phyloP scores from a whole-genome alignment of 768 basidiomycete species.

The Phlebiopsis gigantea region DNA sequence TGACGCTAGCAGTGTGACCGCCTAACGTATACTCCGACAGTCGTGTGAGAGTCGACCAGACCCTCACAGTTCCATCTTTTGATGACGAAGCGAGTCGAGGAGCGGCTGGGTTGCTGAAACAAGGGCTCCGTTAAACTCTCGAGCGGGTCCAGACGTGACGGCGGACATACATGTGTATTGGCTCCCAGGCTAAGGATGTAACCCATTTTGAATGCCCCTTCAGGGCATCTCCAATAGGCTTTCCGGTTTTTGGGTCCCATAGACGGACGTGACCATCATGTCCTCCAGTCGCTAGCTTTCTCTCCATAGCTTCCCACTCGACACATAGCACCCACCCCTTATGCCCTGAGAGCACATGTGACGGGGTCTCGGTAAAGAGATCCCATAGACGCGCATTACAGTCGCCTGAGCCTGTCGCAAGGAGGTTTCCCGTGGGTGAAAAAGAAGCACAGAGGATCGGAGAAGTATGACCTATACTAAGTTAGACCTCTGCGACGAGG shows the following conservation, averaged over 20 bases:
- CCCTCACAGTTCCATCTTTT: conserved; percentile 93
- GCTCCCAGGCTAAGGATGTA: conserved; percentile 93
- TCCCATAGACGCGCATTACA: conserved; percentile 93
- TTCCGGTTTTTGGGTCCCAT: conserved; percentile 93
- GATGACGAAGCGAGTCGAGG: conserved; percentile 93
- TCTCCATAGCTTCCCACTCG: conserved; percentile 94
- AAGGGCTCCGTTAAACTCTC: not conserved
- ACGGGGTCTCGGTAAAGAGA: conserved; percentile 87
- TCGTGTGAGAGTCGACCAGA: conserved; percentile 80
- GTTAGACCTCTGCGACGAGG: conserved; percentile 7
- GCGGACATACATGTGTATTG: conserved; percentile 74
- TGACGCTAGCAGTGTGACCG: conserved; percentile 91
- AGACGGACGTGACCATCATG: conserved; percentile 87
- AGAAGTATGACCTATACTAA: conserved; percentile 69
- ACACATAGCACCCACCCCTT: conserved; percentile 96
- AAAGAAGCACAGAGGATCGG: conserved; percentile 95
- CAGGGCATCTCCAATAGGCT: conserved; percentile 80
- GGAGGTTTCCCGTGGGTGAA: conserved; percentile 85
- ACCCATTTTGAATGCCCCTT: conserved; percentile 97
- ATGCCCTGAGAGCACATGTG: conserved; percentile 82
- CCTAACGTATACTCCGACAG: conserved; percentile 80
- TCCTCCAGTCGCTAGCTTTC: conserved; percentile 87
- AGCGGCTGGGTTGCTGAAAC: conserved; percentile 58
- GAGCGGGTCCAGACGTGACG: conserved; percentile 3
- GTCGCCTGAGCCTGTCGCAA: conserved; percentile 95